Evolutionary conservation across 208 protist genomes (phyloP), one percentile per base, ranked within the genome.

Genomic region (Crithidia mellificae): DNA sequence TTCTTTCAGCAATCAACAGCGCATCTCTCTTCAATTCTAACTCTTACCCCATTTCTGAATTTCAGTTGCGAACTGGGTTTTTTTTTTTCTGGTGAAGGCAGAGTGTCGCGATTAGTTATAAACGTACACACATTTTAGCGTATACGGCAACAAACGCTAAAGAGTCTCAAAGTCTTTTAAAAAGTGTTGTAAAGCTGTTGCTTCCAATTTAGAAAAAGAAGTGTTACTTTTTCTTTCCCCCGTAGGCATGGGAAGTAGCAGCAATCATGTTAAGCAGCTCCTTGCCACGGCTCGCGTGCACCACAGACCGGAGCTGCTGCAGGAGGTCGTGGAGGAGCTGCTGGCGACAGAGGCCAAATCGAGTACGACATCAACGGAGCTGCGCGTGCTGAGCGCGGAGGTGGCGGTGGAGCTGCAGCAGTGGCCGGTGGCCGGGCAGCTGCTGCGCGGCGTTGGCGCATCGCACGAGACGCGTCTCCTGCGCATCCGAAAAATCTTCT

Each of bases 331-430:
- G 29, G 27, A 61, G 27, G 39, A 76, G 51, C 46, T 76, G n/a
- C 29, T 52, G 12, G 58, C 62, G 5, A 30, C 63, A 4, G 72
- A 77, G n/a, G 46, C 11, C n/a, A 56, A 55, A 6, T 29, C 54
- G 7, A 49, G 63, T 2, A 44, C 54, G 2, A 22, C 39, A 17
- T 82, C 71, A 1, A 77, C 70, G 24, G 89, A 92, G 49, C 56
- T 94, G 43, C 84, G 84, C 43, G 81, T 92, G 24, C 68, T 91
- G 19, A 91, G 87, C 68, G 83, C 83, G 38, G 90, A 95, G 51
- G 79, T 80, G 20, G 87, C 90, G 2, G 84, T 95, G 3, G 68
- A 79, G 39, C 73, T 89, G 49, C 72, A 74, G 39, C 68, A 80
- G 36, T 95, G 90, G 90, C 51, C 53, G 2, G 59, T 84, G 19